phyloP scores from a whole-genome alignment of 768 basidiomycete species.

The Naganishia randhawae region DNA sequence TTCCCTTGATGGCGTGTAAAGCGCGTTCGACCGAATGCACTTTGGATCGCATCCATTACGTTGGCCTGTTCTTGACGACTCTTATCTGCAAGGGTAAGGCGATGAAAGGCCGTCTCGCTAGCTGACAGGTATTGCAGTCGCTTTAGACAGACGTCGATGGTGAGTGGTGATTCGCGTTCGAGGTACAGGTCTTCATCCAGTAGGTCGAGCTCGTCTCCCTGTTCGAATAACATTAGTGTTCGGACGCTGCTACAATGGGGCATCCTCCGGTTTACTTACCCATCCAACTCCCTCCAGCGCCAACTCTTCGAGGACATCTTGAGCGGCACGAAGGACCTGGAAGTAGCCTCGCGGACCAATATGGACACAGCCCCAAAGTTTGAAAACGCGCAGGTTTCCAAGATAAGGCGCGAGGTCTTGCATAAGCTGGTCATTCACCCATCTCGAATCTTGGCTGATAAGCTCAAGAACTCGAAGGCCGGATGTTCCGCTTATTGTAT shows the following conservation, averaged over 20 bases:
- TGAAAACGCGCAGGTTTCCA: constrained; percentile 22
- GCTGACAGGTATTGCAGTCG: constrained; percentile 12
- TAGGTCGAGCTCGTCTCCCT: constrained; percentile 23
- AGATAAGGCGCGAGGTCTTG: constrained; percentile 24
- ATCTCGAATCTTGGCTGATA: constrained; percentile 24
- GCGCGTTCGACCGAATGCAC: background rate
- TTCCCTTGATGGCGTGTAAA: background rate
- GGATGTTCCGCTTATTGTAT: background rate
- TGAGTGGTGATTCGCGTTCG: constrained; percentile 27
- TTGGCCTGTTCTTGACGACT: constrained; percentile 26
- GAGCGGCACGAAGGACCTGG: constrained; percentile 15
- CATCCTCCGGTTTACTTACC: background rate
- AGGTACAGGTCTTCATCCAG: constrained; percentile 23
- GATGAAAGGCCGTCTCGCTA: constrained; percentile 18
- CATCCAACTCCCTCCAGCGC: constrained; percentile 20
- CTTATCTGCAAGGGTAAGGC: constrained; percentile 22
- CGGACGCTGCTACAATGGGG: background rate
- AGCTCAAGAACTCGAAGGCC: constrained; percentile 19
- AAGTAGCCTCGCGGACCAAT: constrained; percentile 22
- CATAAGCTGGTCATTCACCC: constrained; percentile 19
- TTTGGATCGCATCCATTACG: constrained; percentile 1
- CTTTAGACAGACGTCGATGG: constrained; percentile 13
- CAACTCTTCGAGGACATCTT: constrained; percentile 21
- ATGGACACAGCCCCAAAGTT: constrained; percentile 26
- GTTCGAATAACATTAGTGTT: too few relatives aligned